Percentiles rank a stretch among this genome's conserved stretches.
phyloP scores from a whole-genome alignment of 345 rosid species.

The Euclidium syriacum region DNA sequence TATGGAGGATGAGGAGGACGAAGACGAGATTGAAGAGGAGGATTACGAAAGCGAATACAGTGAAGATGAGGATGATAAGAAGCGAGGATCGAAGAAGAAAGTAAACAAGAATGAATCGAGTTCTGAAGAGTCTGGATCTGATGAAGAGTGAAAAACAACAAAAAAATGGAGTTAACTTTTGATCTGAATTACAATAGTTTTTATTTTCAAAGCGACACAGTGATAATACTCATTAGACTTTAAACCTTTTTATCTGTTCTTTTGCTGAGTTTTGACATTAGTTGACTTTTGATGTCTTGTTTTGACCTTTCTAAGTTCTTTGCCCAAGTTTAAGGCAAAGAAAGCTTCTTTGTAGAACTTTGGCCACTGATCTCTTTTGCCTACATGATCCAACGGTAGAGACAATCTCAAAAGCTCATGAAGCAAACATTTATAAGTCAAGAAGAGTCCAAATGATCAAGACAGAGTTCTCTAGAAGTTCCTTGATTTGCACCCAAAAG shows the following conservation, averaged over 20 bases:
- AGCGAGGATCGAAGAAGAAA: slow-evolving; percentile 50
- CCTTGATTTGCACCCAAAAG: neutral
- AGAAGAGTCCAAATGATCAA: slow-evolving; percentile 19
- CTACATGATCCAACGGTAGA: neutral
- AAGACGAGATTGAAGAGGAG: slow-evolving; percentile 79
- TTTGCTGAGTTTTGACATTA: neutral
- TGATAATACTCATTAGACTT: slow-evolving; percentile 6
- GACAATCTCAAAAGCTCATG: slow-evolving; percentile 1
- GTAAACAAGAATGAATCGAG: slow-evolving; percentile 42
- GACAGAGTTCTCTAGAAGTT: slow-evolving; percentile 11
- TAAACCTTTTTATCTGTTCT: neutral
- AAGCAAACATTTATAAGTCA: slow-evolving; percentile 1
- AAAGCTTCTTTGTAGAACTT: slow-evolving; percentile 2
- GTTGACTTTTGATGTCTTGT: neutral
- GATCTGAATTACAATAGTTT: slow-evolving; percentile 9
- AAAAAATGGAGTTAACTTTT: slow-evolving; percentile 4
- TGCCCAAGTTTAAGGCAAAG: neutral
- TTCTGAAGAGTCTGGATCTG: slow-evolving; percentile 64
- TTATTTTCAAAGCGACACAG: slow-evolving; percentile 5
- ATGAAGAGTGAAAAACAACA: slow-evolving; percentile 46
- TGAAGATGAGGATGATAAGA: slow-evolving; percentile 77
- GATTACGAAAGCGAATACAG: slow-evolving; percentile 93
- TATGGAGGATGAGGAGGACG: slow-evolving; percentile 56
- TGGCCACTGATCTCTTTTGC: neutral
- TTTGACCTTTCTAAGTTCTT: neutral